Conservation (phyloP, 192 early-diverging fungal genomes). For the Tieghemiomyces parasiticus region DNA sequence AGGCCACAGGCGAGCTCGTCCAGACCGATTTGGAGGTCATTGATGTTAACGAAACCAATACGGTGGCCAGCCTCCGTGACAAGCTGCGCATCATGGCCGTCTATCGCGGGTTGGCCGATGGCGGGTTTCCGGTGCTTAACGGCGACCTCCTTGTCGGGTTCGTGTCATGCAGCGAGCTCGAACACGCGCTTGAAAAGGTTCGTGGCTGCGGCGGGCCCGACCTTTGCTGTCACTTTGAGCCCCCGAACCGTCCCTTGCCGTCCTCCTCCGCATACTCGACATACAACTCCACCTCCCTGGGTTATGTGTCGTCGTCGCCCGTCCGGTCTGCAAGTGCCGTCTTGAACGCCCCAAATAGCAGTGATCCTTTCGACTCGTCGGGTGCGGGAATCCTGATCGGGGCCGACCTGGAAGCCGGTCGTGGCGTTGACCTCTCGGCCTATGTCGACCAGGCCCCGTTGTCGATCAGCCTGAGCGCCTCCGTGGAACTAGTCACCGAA, state of each 20-base stretch:
- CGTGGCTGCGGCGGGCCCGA: conserved; percentile 16
- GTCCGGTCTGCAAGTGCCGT: no score
- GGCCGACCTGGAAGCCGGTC: background rate
- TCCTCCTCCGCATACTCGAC: no score
- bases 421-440: conserved; percentile 18
- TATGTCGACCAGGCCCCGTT: conserved; percentile 56
- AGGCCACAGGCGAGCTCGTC: conserved; percentile 43
- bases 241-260: no score
- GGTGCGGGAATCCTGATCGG: conserved; percentile 24
- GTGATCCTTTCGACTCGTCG: conserved; percentile 17
- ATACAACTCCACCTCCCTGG: no score
- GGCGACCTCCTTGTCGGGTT: conserved; percentile 54
- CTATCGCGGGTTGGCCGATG: conserved; percentile 44
- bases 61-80: conserved; percentile 34
- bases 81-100: conserved; percentile 38
- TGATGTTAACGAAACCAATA: conserved; percentile 42
- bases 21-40: conserved; percentile 48
- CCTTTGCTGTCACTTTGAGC: conserved; percentile 35
- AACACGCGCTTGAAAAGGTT: conserved; percentile 46
- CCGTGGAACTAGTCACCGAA: conserved; percentile 75
- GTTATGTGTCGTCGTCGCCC: no score
- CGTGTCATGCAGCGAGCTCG: conserved; percentile 64
- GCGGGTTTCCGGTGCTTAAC: conserved; percentile 57
- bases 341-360: no score
- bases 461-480: conserved; percentile 49